Evolutionary conservation across 768 basidiomycete genomes (phyloP).

Genomic region (Termitomyces sp.): DNA sequence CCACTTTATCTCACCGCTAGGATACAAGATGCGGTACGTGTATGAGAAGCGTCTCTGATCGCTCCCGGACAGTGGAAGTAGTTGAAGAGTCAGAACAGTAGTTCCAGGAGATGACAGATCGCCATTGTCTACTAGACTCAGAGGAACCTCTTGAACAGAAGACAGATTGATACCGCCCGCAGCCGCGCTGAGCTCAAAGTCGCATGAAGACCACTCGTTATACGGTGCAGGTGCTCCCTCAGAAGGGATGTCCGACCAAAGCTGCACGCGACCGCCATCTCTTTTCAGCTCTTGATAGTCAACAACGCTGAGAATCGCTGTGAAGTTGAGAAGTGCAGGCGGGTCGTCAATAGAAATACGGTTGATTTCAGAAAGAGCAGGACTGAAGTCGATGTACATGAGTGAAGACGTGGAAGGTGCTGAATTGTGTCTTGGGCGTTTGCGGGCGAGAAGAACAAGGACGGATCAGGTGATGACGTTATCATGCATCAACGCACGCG

Average conservation of each 20-base stretch:
- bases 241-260: conserved; percentile 36
- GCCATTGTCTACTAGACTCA: background rate
- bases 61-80: conserved; percentile 4
- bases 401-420: background rate
- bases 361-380: conserved; percentile 29
- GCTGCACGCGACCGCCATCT: conserved; percentile 30
- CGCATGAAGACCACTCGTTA: conserved; percentile 28
- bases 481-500: background rate
- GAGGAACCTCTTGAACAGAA: background rate
- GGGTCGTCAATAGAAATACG: conserved; percentile 16
- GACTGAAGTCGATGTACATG: conserved; percentile 35
- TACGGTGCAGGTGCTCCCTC: conserved; percentile 8
- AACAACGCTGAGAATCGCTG: conserved; percentile 23
- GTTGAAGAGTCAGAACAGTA: conserved; percentile 10
- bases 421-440: background rate
- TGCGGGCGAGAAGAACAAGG: background rate
- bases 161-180: background rate
- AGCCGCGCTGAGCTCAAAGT: conserved; percentile 20
- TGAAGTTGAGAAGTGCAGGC: conserved; percentile 27
- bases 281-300: conserved; percentile 26
- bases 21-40: conserved; percentile 45
- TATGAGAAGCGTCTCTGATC: conserved; percentile 25
- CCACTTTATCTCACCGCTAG: conserved; percentile 39
- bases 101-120: background rate
- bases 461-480: conserved; percentile 8